Evolutionary conservation across 192 early-diverging fungal genomes (phyloP), one percentile per base, ranked within the genome.

Genomic region (Coemansia aciculifera): DNA sequence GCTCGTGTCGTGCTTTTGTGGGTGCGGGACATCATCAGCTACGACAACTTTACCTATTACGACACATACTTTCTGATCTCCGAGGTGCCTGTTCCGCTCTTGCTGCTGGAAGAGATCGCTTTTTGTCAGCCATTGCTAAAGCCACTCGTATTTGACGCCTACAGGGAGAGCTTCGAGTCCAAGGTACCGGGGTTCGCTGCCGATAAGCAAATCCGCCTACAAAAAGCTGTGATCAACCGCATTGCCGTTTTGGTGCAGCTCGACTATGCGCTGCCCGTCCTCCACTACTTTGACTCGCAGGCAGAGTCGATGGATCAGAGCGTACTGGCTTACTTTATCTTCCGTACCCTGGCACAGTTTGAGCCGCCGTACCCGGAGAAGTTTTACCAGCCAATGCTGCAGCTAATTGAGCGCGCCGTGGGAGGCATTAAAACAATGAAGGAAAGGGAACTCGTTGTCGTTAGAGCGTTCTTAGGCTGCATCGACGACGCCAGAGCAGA

Each of bases 41-140:
- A 90, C 40, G 54, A 90, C 85, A 42, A 71, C 74, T 72, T 72
- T 52, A 59, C 72, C 11, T 93, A 85, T 75, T 91, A 89, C 66
- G 86, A 87, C 56, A 90, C 84, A 1, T 90, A 93, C 67, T 93
- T 88, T 64, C 85, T 85, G 63, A 82, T 79, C 31, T 81, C 84
- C 9, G 88, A 89, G 63, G 82, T 84, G 1, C 88, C 89, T 3
- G 49, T 85, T 0, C 86, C 88, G 23, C 81, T 89, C 67, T 65
- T 89, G 13, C 42, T 93, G 27, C 79, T 93, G n/a, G 91, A 93
- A 59, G 91, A 93, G 78, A 90, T 93, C 67, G 88, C 90, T 1
- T 85, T 81, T 62, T 83, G 87, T 31, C 91, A 93, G 66, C 88
- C 87, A n/a, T 66, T 90, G 27, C 86, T 89, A 56, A 85, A 87